Percentiles rank a stretch among this genome's conserved stretches.
Conservation (phyloP, 225 moss, liverwort and hornwort genomes). For the Anthoceros angustus region DNA sequence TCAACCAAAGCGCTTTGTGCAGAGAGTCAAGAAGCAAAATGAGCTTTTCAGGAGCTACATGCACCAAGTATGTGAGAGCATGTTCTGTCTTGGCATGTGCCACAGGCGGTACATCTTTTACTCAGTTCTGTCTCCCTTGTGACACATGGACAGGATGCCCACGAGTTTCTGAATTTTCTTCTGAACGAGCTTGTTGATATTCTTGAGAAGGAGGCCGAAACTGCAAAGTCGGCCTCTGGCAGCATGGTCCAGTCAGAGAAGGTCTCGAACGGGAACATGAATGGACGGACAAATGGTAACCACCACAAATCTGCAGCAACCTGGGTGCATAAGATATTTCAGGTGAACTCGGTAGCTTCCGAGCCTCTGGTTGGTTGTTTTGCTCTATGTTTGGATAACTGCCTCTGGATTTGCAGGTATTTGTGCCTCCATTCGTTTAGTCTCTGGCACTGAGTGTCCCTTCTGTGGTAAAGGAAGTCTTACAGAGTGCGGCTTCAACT, state of each 20-base stretch:
- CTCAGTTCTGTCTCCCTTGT: neutral
- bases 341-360: conserved; percentile 21
- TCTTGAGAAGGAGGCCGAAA: conserved; percentile 90
- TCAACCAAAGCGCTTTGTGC: conserved; percentile 93
- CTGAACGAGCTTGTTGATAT: conserved; percentile 97
- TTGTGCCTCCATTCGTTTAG: neutral
- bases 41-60: conserved; percentile 97
- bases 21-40: conserved; percentile 96
- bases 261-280: conserved; percentile 53
- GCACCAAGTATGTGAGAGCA: conserved; percentile 55
- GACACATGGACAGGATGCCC: conserved; percentile 59
- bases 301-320: conserved; percentile 60
- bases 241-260: conserved; percentile 50
- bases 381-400: too few relatives aligned
- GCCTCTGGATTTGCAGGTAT: neutral
- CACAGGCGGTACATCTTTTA: neutral
- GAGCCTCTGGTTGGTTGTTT: neutral
- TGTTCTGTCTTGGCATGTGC: neutral
- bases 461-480: neutral
- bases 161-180: conserved; percentile 89
- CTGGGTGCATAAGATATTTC: conserved; percentile 95
- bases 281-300: conserved; percentile 70
- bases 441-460: neutral
- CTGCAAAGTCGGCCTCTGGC: conserved; percentile 63
- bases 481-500: neutral